These are phyloP conservation scores for Alternaria hordeiaustralica DNA, from an alignment of 2,329 filamentous ascomycete genomes.

Conservation along the genomic window DNA sequence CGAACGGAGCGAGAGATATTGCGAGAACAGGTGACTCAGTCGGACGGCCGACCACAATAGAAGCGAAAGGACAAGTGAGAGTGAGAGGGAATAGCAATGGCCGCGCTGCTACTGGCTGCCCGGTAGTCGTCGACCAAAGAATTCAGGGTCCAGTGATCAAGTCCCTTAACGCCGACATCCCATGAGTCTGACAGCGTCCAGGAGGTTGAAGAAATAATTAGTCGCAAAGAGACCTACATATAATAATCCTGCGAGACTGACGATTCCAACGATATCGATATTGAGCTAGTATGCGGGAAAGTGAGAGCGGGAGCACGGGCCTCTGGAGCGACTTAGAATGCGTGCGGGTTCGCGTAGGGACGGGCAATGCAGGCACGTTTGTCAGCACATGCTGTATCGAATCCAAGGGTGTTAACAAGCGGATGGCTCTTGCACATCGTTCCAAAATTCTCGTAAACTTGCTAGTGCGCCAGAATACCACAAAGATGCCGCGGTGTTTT, in stretches of 20 bases:
- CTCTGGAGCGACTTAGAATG: not conserved
- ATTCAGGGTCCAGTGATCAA: not conserved
- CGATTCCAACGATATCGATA: not conserved
- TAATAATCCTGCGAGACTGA: not conserved
- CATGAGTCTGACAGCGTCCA: not conserved
- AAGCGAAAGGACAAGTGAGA: not conserved
- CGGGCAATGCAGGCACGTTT: not conserved
- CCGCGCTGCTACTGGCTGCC: not conserved
- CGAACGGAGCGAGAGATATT: not conserved
- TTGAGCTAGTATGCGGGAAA: not conserved
- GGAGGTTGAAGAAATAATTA: not conserved
- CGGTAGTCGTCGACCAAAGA: not conserved
- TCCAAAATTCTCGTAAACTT: not conserved
- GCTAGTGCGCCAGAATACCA: not conserved
- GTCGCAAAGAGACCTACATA: not conserved
- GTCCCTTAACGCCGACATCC: not conserved
- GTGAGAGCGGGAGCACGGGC: not conserved
- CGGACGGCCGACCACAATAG: not conserved
- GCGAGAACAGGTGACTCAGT: not conserved
- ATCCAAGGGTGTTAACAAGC: not conserved
- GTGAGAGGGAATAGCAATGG: not conserved
- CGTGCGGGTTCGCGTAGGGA: not conserved
- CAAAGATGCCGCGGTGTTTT: slow-evolving; percentile 1
- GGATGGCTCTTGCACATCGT: not conserved
- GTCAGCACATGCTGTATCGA: not conserved